Percentiles rank a stretch among this genome's conserved stretches.
Evolutionary conservation across 108 stramenopile species (phyloP).

Genomic region (Nitzschia putrida): DNA sequence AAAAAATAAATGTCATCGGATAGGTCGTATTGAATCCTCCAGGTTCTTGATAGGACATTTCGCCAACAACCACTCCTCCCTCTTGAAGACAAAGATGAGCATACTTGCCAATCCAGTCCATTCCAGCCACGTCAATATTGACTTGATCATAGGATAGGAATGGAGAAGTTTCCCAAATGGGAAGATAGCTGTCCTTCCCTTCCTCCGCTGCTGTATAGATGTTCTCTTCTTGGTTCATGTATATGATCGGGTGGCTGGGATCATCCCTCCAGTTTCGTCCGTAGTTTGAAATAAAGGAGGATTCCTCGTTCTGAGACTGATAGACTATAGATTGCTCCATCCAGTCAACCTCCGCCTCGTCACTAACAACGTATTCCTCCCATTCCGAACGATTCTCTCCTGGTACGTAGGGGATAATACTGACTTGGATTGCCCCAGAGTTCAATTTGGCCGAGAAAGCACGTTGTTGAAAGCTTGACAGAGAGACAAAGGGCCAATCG

Average conservation of each 20-base stretch:
- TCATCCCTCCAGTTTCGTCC: conserved; percentile 3
- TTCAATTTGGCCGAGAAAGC: conserved; percentile 4
- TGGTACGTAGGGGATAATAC: conserved; percentile 10
- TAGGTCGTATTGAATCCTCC: conserved; percentile 15
- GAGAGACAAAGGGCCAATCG: conserved; percentile 27
- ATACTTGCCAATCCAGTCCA: background rate
- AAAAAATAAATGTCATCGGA: background rate
- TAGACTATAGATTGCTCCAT: conserved; percentile 10
- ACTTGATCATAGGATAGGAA: conserved; percentile 16
- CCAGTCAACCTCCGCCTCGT: conserved; percentile 18
- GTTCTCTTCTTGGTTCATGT: background rate
- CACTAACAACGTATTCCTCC: conserved; percentile 24
- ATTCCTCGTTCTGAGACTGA: background rate
- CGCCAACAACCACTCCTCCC: conserved; percentile 11
- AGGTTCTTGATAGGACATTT: background rate
- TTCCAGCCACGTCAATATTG: conserved; percentile 2
- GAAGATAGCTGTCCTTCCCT: conserved; percentile 2
- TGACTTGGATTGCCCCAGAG: conserved; percentile 12
- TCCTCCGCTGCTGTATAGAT: background rate
- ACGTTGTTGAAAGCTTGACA: conserved; percentile 26
- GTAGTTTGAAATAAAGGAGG: conserved; percentile 4
- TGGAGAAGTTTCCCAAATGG: conserved; percentile 19
- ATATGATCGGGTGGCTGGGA: background rate
- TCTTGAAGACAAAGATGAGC: conserved; percentile 1
- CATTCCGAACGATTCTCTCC: conserved; percentile 3